These are phyloP conservation scores for Leccinum subtestaceum DNA, from an alignment of 768 basidiomycete species.

Conservation along the genomic window DNA sequence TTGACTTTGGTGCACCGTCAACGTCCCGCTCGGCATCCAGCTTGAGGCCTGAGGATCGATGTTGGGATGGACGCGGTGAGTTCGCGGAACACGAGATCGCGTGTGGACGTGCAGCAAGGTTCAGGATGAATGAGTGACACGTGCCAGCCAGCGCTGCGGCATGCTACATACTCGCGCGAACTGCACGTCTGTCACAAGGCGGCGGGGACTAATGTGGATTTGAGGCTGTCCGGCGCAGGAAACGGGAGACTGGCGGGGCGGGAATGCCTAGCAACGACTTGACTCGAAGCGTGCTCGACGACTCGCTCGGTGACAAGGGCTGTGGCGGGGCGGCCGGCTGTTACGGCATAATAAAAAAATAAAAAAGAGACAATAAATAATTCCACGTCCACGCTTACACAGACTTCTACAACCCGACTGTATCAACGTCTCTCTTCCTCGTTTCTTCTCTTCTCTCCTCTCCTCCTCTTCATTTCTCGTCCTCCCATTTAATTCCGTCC, in stretches of 20 bases:
- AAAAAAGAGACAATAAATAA: conserved; percentile 25
- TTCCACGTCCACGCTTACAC: conserved; percentile 23
- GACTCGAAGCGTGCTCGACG: neutral
- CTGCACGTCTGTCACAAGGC: neutral
- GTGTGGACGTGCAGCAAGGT: neutral
- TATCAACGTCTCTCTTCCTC: conserved; percentile 29
- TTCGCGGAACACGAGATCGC: conserved; percentile 6
- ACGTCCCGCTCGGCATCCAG: neutral
- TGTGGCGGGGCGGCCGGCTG: conserved; percentile 18
- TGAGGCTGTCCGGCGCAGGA: neutral
- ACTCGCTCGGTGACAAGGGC: conserved; percentile 3
- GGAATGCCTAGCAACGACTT: neutral
- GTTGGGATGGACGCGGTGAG: conserved; percentile 1
- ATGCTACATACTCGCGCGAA: neutral
- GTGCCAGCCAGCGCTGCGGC: neutral
- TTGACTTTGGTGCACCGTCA: neutral
- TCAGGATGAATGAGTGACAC: neutral
- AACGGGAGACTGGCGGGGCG: neutral
- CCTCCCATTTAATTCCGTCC: conserved; percentile 26
- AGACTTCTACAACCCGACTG: neutral
- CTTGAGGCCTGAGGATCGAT: neutral
- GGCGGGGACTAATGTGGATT: neutral
- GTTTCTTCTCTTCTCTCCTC: conserved; percentile 25
- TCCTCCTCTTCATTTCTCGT: conserved; percentile 30
- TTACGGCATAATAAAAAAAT: conserved; percentile 18